A percentile compares a stretch with the other conserved stretches of the same genome.
phyloP scores from a whole-genome alignment of 2,329 filamentous ascomycete genomes.

The Dryadomyces quercivorus region DNA sequence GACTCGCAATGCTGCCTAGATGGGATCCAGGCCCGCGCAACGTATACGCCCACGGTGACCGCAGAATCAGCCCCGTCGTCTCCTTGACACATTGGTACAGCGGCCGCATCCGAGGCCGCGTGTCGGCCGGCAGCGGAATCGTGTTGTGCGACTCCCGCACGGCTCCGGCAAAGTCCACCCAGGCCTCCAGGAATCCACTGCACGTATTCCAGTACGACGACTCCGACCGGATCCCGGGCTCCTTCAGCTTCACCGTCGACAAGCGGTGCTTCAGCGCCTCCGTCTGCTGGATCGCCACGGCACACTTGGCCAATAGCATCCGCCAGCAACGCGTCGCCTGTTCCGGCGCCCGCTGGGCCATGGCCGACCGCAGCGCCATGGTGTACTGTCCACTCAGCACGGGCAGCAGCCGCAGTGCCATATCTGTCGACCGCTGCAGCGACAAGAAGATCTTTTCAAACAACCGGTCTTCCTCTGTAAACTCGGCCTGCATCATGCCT shows the following conservation, averaged over 20 bases:
- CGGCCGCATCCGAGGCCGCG: slow-evolving; percentile 62
- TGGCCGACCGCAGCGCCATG: slow-evolving; percentile 49
- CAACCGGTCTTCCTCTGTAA: slow-evolving; percentile 62
- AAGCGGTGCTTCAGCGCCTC: slow-evolving; percentile 62
- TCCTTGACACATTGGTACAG: slow-evolving; percentile 77
- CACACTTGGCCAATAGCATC: slow-evolving; percentile 58
- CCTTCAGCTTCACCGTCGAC: slow-evolving; percentile 71
- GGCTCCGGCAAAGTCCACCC: slow-evolving; percentile 51
- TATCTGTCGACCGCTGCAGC: slow-evolving; percentile 59
- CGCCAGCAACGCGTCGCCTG: slow-evolving; percentile 55
- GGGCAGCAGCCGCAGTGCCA: slow-evolving; percentile 61
- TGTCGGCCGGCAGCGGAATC: slow-evolving; percentile 50
- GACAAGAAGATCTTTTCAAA: slow-evolving; percentile 77
- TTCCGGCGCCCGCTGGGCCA: slow-evolving; percentile 45
- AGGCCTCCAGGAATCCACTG: slow-evolving; percentile 60
- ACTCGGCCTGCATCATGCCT: slow-evolving; percentile 40
- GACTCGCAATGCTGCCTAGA: slow-evolving; percentile 19
- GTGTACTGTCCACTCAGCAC: slow-evolving; percentile 55
- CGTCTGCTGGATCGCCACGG: slow-evolving; percentile 58
- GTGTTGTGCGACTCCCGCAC: slow-evolving; percentile 43
- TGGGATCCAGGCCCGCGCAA: slow-evolving; percentile 17
- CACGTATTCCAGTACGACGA: slow-evolving; percentile 56
- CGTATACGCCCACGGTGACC: slow-evolving; percentile 42
- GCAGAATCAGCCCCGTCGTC: slow-evolving; percentile 57
- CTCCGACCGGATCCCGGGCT: slow-evolving; percentile 60